These are phyloP conservation scores for Solanum lignicaule DNA, from an alignment of 257 asterid species.

Conservation along the genomic window DNA sequence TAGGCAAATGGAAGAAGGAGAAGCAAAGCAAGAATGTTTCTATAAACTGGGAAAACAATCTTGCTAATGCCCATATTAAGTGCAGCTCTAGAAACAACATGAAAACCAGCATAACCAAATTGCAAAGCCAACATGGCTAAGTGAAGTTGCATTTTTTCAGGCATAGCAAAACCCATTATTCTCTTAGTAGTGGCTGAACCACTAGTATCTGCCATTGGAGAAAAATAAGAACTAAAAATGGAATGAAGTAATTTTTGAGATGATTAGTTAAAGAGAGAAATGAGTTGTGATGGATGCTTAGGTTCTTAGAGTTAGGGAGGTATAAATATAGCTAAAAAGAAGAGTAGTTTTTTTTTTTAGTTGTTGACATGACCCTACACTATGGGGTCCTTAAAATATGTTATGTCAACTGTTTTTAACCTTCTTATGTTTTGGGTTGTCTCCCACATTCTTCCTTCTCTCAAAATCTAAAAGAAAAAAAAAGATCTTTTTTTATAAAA, in stretches of 20 bases:
- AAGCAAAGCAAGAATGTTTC: conserved; percentile 86
- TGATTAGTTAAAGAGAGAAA: background rate
- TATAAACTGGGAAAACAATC: conserved; percentile 83
- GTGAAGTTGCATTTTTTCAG: conserved; percentile 83
- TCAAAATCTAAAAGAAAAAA: background rate
- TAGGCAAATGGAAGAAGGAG: conserved; percentile 94
- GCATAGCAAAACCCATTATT: conserved; percentile 59
- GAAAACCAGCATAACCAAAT: conserved; percentile 96
- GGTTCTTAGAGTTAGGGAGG: conserved; percentile 41
- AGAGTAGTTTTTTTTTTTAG: background rate
- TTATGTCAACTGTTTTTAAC: conserved; percentile 29
- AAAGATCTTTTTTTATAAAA: background rate
- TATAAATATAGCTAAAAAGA: conserved; percentile 50
- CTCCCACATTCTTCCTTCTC: conserved; percentile 46
- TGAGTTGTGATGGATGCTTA: background rate
- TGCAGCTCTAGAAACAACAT: conserved; percentile 85
- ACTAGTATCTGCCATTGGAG: conserved; percentile 55
- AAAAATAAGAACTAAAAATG: background rate
- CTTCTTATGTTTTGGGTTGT: conserved; percentile 45
- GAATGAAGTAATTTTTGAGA: background rate
- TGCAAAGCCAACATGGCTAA: conserved; percentile 82
- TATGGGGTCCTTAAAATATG: conserved; percentile 22
- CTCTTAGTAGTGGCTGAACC: conserved; percentile 30
- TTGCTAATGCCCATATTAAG: conserved; percentile 99
- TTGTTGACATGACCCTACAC: conserved; percentile 18